Conservation (phyloP, 768 basidiomycete species). For the Podaxis carcinomalis region DNA sequence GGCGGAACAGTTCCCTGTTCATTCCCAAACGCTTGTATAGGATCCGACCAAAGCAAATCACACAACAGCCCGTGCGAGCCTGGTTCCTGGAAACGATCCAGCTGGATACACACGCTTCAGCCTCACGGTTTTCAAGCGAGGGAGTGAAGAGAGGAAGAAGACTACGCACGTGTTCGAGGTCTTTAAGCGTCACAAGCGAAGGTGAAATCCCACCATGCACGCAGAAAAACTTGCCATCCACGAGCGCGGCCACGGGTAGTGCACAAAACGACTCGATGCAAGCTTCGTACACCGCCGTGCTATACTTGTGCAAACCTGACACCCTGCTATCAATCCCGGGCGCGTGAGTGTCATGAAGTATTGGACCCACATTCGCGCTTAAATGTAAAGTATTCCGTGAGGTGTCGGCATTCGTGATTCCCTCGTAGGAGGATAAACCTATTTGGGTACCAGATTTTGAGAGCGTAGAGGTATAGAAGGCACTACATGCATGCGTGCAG, state of each 20-base stretch:
- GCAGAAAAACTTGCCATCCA: constrained; percentile 95
- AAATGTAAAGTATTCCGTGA: constrained; percentile 98
- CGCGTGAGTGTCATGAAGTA: not conserved
- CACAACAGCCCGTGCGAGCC: constrained; percentile 89
- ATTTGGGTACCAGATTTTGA: constrained; percentile 88
- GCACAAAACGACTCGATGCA: constrained; percentile 89
- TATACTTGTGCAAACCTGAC: constrained; percentile 88
- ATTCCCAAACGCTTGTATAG: constrained; percentile 82
- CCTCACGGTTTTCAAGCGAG: not conserved
- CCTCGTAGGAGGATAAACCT: constrained; percentile 84
- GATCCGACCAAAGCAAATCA: constrained; percentile 96
- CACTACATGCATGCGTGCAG: constrained; percentile 46
- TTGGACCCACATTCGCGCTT: constrained; percentile 82
- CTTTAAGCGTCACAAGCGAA: constrained; percentile 72
- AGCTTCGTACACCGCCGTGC: constrained; percentile 81
- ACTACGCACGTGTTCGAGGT: constrained; percentile 30
- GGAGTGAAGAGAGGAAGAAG: not conserved
- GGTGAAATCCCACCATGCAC: constrained; percentile 97
- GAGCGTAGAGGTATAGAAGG: constrained; percentile 85
- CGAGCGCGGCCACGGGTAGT: constrained; percentile 85
- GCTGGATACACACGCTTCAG: constrained; percentile 33
- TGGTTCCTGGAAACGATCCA: constrained; percentile 92
- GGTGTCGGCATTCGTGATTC: constrained; percentile 95
- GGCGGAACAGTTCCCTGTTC: constrained; percentile 60
- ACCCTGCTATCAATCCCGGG: not conserved